A percentile compares a stretch with the other conserved stretches of the same genome.
phyloP scores from a whole-genome alignment of 192 early-diverging fungal genomes.

The Rhizophagus sp. region DNA sequence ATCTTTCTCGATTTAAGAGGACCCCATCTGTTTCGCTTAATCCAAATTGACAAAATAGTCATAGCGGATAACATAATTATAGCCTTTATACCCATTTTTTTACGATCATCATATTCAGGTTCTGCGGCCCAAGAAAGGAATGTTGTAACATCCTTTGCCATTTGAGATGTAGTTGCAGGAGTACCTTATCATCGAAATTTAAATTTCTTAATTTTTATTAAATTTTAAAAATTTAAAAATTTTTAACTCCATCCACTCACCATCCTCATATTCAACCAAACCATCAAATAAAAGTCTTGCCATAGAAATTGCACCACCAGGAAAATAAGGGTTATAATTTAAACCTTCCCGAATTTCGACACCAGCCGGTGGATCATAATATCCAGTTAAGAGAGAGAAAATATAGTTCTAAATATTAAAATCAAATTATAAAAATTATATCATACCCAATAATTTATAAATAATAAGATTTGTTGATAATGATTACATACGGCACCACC shows the following conservation, averaged over 20 bases:
- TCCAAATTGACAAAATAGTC: constrained; percentile 78
- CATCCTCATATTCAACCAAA: constrained; percentile 95
- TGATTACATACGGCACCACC: constrained; percentile 71
- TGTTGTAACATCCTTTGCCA: constrained; percentile 94
- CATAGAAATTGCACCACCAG: constrained; percentile 96
- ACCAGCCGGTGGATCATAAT: constrained; percentile 92
- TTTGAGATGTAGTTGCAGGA: constrained; percentile 92
- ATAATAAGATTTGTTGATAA: neutral
- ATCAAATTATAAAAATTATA: constrained; percentile 5
- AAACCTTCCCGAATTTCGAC: constrained; percentile 91
- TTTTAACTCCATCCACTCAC: neutral
- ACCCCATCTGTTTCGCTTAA: constrained; percentile 93
- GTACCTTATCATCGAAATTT: constrained; percentile 50
- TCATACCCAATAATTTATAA: neutral
- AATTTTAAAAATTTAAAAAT: too few species aligned
- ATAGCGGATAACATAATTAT: constrained; percentile 69
- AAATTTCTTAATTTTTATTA: neutral
- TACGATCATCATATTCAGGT: constrained; percentile 95
- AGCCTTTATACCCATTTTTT: constrained; percentile 94
- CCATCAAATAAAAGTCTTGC: constrained; percentile 93
- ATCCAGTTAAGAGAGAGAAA: constrained; percentile 93
- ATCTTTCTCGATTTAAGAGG: constrained; percentile 93
- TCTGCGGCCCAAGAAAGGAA: constrained; percentile 97
- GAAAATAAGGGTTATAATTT: constrained; percentile 99
- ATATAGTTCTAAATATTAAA: constrained; percentile 77